Percentiles rank a stretch among this genome's conserved stretches.
phyloP scores from a whole-genome alignment of 257 asterid genomes.

The Nicotiana obtusifolia region DNA sequence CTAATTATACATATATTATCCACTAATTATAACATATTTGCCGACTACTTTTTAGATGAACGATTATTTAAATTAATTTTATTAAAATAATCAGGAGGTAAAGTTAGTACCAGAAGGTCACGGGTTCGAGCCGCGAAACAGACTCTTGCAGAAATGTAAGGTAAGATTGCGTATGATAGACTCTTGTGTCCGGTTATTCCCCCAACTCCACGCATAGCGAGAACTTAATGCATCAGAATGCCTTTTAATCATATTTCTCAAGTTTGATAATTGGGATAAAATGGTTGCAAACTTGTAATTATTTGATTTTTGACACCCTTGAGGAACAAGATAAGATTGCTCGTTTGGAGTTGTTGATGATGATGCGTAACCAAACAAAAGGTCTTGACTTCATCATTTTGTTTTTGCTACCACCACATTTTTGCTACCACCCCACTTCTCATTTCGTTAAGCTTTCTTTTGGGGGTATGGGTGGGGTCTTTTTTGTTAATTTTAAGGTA shows the following conservation, averaged over 20 bases:
- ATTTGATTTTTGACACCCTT: background rate
- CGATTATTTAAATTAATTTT: no score
- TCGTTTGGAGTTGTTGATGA: background rate
- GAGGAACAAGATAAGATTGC: conserved; percentile 13
- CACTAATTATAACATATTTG: no score
- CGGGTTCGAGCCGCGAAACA: no score
- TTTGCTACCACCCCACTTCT: background rate
- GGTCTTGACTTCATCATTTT: conserved; percentile 4
- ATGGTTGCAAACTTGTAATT: background rate
- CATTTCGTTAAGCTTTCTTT: background rate
- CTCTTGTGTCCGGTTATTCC: no score
- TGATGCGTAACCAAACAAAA: conserved; percentile 4
- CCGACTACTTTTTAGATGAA: no score
- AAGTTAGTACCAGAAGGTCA: no score
- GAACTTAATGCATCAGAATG: no score
- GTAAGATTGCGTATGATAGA: no score
- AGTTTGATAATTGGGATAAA: background rate
- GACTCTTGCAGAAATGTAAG: no score
- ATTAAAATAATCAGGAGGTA: no score
- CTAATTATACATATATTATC: no score
- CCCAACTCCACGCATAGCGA: no score
- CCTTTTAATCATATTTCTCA: background rate
- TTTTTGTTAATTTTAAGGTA: background rate
- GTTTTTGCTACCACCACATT: background rate
- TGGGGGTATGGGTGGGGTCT: background rate